These are phyloP conservation scores for Porogramme epimiltina DNA, from an alignment of 1,284 basidiomycete genomes.

Conservation along the genomic window DNA sequence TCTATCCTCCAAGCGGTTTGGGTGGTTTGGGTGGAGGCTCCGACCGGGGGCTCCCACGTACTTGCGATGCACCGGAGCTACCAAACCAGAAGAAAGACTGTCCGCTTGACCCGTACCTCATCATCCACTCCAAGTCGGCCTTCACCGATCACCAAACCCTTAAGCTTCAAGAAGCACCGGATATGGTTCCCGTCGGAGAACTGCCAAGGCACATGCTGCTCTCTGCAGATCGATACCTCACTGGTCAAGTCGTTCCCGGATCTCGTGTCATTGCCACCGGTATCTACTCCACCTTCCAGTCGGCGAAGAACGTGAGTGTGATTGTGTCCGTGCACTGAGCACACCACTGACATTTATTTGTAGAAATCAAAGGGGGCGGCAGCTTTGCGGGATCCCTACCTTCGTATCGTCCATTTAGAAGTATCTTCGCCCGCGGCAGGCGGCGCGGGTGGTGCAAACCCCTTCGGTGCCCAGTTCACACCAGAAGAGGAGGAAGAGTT, in stretches of 20 bases:
- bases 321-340: not conserved
- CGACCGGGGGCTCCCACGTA: constrained; percentile 79
- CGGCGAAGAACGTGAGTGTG: constrained; percentile 72
- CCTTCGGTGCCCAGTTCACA: constrained; percentile 85
- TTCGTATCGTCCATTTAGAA: constrained; percentile 92
- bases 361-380: constrained; percentile 79
- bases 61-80: constrained; percentile 77
- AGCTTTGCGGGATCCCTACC: constrained; percentile 92
- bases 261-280: constrained; percentile 94
- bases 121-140: constrained; percentile 92
- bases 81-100: constrained; percentile 90
- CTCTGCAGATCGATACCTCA: constrained; percentile 88
- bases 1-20: constrained; percentile 83
- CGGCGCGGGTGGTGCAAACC: constrained; percentile 67
- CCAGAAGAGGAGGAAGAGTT: constrained; percentile 99
- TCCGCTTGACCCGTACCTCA: constrained; percentile 94
- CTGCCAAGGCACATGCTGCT: constrained; percentile 95
- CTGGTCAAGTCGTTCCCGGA: constrained; percentile 92
- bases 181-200: constrained; percentile 99
- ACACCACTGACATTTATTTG: not conserved
- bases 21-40: constrained; percentile 85
- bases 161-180: constrained; percentile 98
- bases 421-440: constrained; percentile 76
- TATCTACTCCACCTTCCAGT: constrained; percentile 95
- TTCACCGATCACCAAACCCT: constrained; percentile 97